phyloP scores from a whole-genome alignment of 257 asterid species.

The Linderniella brevidens region DNA sequence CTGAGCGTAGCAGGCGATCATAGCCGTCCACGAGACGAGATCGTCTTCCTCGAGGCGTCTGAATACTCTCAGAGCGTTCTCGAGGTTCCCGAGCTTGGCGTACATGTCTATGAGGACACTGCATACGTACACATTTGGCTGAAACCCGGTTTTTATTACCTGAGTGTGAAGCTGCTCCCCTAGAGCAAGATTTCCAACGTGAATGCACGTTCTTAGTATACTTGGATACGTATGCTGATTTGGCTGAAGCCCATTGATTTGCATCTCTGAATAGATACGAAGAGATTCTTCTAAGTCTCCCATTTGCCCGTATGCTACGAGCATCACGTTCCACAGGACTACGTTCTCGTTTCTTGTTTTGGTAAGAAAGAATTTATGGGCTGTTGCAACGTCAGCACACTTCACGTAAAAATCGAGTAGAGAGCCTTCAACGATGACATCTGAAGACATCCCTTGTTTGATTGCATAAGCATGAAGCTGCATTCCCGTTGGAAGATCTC shows the following conservation, averaged over 20 bases:
- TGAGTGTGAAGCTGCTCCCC: constrained; percentile 83
- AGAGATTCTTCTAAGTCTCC: constrained; percentile 53
- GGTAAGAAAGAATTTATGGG: constrained; percentile 39
- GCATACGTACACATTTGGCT: constrained; percentile 58
- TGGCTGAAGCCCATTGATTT: constrained; percentile 39
- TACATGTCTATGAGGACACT: constrained; percentile 89
- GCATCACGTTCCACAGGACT: constrained; percentile 87
- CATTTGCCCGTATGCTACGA: constrained; percentile 71
- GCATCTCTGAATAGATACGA: constrained; percentile 42
- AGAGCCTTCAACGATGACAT: constrained; percentile 71
- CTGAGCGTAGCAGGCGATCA: constrained; percentile 70
- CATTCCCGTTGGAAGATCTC: constrained; percentile 47
- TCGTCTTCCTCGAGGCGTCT: constrained; percentile 52
- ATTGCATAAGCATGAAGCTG: constrained; percentile 60
- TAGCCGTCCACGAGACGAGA: constrained; percentile 74
- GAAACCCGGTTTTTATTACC: constrained; percentile 56
- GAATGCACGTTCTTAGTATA: constrained; percentile 65
- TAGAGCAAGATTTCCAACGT: constrained; percentile 44
- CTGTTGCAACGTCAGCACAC: constrained; percentile 53
- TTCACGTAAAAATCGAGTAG: constrained; percentile 70
- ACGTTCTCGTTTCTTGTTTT: constrained; percentile 41
- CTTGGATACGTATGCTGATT: constrained; percentile 79
- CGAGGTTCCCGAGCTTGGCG: constrained; percentile 53
- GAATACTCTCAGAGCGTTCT: constrained; percentile 51
- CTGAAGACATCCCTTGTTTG: constrained; percentile 64